phyloP scores from a whole-genome alignment of 768 basidiomycete species.

The Boletus rubroflammeus region DNA sequence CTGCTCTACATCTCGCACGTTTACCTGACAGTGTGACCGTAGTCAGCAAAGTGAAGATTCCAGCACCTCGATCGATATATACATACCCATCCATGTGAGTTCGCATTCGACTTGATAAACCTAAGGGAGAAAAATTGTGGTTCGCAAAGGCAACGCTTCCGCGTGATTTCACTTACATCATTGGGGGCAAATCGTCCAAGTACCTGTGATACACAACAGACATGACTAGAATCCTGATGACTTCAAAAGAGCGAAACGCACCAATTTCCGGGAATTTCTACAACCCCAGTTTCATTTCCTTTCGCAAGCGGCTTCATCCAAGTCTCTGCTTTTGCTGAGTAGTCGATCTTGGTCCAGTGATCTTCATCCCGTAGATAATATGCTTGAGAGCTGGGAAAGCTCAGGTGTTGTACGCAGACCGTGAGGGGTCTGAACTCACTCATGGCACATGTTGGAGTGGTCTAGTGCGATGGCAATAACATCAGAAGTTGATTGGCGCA shows the following conservation, averaged over 20 bases:
- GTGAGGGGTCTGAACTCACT: conserved; percentile 30
- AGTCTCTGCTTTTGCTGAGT: conserved; percentile 48
- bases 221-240: not conserved
- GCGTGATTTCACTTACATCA: conserved; percentile 46
- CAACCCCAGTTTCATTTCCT: conserved; percentile 61
- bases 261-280: conserved; percentile 72
- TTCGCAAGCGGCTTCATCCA: conserved; percentile 75
- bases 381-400: conserved; percentile 47
- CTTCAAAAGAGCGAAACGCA: conserved; percentile 20
- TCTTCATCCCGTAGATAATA: conserved; percentile 69
- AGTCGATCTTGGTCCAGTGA: conserved; percentile 71
- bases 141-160: not conserved
- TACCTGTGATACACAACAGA: conserved; percentile 38
- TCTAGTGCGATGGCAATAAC: conserved; percentile 30
- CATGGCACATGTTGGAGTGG: conserved; percentile 56
- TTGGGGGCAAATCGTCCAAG: conserved; percentile 70
- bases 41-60: not conserved
- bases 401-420: not conserved
- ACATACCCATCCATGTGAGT: conserved; percentile 69
- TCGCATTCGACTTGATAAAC: conserved; percentile 65
- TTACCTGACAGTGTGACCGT: conserved; percentile 42
- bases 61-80: not conserved
- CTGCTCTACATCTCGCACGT: conserved; percentile 59
- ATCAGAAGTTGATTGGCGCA: conserved; percentile 5
- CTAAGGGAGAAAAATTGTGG: conserved; percentile 27